These are phyloP conservation scores for Fusarium secorum DNA, from an alignment of 2,329 filamentous ascomycete species.

Conservation along the genomic window DNA sequence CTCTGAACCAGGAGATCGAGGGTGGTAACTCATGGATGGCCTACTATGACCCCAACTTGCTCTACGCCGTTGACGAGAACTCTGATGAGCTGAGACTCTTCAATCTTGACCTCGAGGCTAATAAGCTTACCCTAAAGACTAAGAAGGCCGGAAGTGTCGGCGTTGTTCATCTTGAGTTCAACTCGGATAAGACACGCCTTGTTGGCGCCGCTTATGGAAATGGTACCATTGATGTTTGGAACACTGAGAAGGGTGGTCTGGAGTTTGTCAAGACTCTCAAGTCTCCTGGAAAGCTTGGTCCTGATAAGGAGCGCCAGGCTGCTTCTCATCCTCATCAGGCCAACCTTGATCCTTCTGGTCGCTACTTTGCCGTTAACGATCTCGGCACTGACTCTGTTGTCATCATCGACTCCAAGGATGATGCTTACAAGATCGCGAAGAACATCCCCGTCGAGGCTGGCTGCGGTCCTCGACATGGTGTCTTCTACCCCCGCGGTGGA, in stretches of 20 bases:
- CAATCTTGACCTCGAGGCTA: constrained; percentile 46
- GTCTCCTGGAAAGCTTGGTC: constrained; percentile 47
- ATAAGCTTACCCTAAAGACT: constrained; percentile 43
- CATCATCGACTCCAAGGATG: constrained; percentile 54
- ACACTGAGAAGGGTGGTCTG: constrained; percentile 49
- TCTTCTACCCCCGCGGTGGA: constrained; percentile 52
- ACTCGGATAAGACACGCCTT: constrained; percentile 53
- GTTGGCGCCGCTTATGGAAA: constrained; percentile 54
- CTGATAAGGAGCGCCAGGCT: constrained; percentile 46
- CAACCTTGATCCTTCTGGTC: constrained; percentile 57
- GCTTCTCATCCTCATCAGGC: constrained; percentile 56
- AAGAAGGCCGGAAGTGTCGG: constrained; percentile 50
- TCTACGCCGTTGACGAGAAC: constrained; percentile 61
- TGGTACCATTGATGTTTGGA: constrained; percentile 56
- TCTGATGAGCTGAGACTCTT: constrained; percentile 51
- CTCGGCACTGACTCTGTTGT: constrained; percentile 59
- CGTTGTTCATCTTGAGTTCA: constrained; percentile 59
- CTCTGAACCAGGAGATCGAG: constrained; percentile 44
- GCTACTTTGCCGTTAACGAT: constrained; percentile 59
- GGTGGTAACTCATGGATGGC: constrained; percentile 58
- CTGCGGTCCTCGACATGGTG: constrained; percentile 60
- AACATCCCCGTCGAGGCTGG: constrained; percentile 46
- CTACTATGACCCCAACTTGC: constrained; percentile 47
- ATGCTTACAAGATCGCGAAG: constrained; percentile 50
- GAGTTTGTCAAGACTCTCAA: constrained; percentile 51